Evolutionary conservation across 768 basidiomycete genomes (phyloP), one percentile per base, ranked within the genome.

Genomic region (Pisolithus tinctorius): DNA sequence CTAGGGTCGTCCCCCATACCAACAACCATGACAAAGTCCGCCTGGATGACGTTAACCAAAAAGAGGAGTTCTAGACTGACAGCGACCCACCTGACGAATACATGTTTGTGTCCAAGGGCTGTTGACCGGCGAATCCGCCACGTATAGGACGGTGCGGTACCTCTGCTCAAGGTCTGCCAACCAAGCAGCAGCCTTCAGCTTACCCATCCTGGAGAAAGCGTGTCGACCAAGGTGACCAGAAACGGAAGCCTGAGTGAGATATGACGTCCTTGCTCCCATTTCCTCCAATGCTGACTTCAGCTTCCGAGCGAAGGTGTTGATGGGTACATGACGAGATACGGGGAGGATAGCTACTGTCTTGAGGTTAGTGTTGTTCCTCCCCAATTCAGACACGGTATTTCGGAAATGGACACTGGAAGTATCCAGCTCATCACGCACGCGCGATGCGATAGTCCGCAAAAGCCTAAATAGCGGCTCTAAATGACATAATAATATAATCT

Each of bases 101-200:
- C 94, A 98, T 1, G 93, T 98, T 68, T 97, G 88, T 29, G 95
- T 98, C 96, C 96, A 99, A 17, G 92, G 88, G 52, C 91, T 94
- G 51, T 82, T 89, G 34, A 95, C 93, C 0, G 94, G 84, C 0
- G 95, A 93, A 68, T 99, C 94, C 6, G 90, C 95, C 30, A 99
- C 92, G 63, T 98, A 98, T 14, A 99, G 78, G 0, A 98, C 94
- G 3, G 84, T 96, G 27, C 92, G 80, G 63, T 87, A 96, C 61
- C 89, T 81, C 70, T 97, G 91, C 65, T 97, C 93, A 64, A 88
- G 86, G 67, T 98, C 94, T 14, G 95, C 92, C 6, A 99, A 74
- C 96, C 96, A 97, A 6, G 55, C 81, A 0, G 86, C 82, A 31
- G 90, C 88, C 74, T 98, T 99, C 39, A 99, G 79, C 68, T 97